These are phyloP conservation scores for Pueraria montana DNA, from an alignment of 306 rosid species.

Conservation along the genomic window DNA sequence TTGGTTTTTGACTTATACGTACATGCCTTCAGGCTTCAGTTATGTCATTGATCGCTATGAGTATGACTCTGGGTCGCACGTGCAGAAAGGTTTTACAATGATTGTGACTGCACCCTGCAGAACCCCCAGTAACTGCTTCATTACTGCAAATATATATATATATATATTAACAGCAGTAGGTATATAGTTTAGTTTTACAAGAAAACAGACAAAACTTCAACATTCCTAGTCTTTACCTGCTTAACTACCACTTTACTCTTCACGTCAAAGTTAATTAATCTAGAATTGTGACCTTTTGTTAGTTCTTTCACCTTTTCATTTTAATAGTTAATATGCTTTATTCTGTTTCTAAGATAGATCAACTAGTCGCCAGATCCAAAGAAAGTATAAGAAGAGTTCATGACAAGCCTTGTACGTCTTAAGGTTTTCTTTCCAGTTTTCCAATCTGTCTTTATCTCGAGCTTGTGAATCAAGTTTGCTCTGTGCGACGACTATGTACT, in stretches of 20 bases:
- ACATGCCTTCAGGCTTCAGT: background rate
- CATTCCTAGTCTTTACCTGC: constrained; percentile 55
- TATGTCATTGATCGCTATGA: constrained; percentile 46
- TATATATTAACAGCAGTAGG: background rate
- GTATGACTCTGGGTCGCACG: constrained; percentile 39
- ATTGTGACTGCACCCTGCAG: constrained; percentile 44
- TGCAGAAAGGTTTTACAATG: constrained; percentile 45
- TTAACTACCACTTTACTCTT: constrained; percentile 59
- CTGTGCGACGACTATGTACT: constrained; percentile 17
- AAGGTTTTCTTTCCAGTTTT: constrained; percentile 45
- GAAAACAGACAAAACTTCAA: constrained; percentile 46
- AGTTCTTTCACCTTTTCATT: constrained; percentile 42
- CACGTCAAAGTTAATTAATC: constrained; percentile 45
- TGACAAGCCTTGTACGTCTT: constrained; percentile 43
- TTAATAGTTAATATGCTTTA: constrained; percentile 17
- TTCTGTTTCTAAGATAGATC: constrained; percentile 27
- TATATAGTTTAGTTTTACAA: constrained; percentile 9
- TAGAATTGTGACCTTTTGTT: constrained; percentile 35
- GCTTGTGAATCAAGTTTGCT: constrained; percentile 50
- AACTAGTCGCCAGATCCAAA: constrained; percentile 43
- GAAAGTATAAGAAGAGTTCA: constrained; percentile 46
- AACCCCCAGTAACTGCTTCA: constrained; percentile 31
- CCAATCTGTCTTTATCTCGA: constrained; percentile 54
- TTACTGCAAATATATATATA: background rate
- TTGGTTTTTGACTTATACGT: constrained; percentile 45